phyloP scores from a whole-genome alignment of 805 yeast genomes.

The Saccharomyces jurei region DNA sequence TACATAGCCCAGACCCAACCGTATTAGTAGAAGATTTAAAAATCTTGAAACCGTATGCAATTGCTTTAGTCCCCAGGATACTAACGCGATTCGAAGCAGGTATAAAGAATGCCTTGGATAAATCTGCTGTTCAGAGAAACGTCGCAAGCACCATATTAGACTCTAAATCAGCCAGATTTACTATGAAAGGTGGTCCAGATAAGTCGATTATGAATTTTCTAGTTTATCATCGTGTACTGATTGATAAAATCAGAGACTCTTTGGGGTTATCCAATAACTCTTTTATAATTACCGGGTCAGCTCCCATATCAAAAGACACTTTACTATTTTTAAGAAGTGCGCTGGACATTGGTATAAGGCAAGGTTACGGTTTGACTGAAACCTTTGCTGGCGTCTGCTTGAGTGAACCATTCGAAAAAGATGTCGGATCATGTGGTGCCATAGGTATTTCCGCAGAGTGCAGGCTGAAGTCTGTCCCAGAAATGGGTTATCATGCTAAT shows the following conservation, averaged over 20 bases:
- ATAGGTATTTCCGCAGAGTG: slow-evolving; percentile 48
- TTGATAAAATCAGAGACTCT: slow-evolving; percentile 37
- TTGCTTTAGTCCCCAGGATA: slow-evolving; percentile 58
- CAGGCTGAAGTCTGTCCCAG: slow-evolving; percentile 56
- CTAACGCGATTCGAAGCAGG: slow-evolving; percentile 55
- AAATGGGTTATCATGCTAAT: slow-evolving; percentile 43
- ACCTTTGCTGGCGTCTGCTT: slow-evolving; percentile 53
- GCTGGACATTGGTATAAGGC: slow-evolving; percentile 45
- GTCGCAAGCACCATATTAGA: slow-evolving; percentile 22
- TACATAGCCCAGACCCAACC: slow-evolving; percentile 43
- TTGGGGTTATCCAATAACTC: slow-evolving; percentile 42
- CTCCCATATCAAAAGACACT: slow-evolving; percentile 61
- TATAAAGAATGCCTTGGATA: slow-evolving; percentile 36
- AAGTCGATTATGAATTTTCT: slow-evolving; percentile 33
- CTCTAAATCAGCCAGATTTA: slow-evolving; percentile 17
- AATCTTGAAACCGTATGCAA: slow-evolving; percentile 43
- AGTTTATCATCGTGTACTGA: slow-evolving; percentile 29
- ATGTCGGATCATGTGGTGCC: slow-evolving; percentile 54
- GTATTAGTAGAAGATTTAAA: slow-evolving; percentile 53
- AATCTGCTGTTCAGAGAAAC: slow-evolving; percentile 15
- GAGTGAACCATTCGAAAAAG: slow-evolving; percentile 39
- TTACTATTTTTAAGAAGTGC: slow-evolving; percentile 54
- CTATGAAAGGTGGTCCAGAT: slow-evolving; percentile 30
- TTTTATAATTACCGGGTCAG: slow-evolving; percentile 49
- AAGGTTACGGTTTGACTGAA: slow-evolving; percentile 76